A percentile compares a stretch with the other conserved stretches of the same genome.
Evolutionary conservation across 1,284 basidiomycete species (phyloP).

Genomic region (Cryptococcus hybrid): DNA sequence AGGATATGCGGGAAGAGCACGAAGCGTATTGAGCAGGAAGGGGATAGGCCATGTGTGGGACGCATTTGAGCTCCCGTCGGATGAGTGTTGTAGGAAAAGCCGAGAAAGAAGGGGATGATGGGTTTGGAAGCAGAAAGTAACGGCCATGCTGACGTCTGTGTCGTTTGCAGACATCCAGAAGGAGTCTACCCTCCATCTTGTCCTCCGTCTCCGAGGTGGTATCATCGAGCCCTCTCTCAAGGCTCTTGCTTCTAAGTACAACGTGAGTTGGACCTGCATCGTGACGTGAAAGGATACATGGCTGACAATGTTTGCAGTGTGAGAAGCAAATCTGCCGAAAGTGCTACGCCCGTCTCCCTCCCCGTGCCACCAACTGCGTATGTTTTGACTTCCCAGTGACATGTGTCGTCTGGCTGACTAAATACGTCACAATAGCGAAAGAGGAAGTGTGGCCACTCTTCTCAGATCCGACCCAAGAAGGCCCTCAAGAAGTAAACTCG

Average conservation of each 20-base stretch:
- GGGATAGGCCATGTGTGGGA: not conserved
- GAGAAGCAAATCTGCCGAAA: slow-evolving; percentile 99
- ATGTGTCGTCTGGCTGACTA: slow-evolving; percentile 2
- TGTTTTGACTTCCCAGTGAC: slow-evolving; percentile 56
- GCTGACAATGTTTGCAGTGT: slow-evolving; percentile 52
- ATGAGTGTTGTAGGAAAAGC: not conserved
- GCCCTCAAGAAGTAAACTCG: slow-evolving; percentile 77
- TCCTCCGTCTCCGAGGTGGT: slow-evolving; percentile 96
- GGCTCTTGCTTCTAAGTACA: slow-evolving; percentile 94
- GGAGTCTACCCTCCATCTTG: slow-evolving; percentile 96
- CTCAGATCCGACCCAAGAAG: slow-evolving; percentile 84
- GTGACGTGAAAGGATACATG: not conserved
- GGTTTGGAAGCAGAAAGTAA: not conserved
- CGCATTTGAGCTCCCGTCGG: not conserved
- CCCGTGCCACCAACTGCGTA: slow-evolving; percentile 98
- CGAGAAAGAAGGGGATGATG: not conserved
- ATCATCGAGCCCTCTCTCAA: slow-evolving; percentile 99
- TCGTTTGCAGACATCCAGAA: slow-evolving; percentile 77
- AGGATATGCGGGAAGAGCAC: not conserved
- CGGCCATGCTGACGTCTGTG: slow-evolving; percentile 1
- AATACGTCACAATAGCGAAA: slow-evolving; percentile 36
- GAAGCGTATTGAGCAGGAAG: not conserved
- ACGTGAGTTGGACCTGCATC: slow-evolving; percentile 50
- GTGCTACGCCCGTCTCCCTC: slow-evolving; percentile 99
- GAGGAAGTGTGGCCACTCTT: slow-evolving; percentile 78